Evolutionary conservation across 768 basidiomycete genomes (phyloP), one percentile per base, ranked within the genome.

Genomic region (Pilatotrama ljubarskyi): DNA sequence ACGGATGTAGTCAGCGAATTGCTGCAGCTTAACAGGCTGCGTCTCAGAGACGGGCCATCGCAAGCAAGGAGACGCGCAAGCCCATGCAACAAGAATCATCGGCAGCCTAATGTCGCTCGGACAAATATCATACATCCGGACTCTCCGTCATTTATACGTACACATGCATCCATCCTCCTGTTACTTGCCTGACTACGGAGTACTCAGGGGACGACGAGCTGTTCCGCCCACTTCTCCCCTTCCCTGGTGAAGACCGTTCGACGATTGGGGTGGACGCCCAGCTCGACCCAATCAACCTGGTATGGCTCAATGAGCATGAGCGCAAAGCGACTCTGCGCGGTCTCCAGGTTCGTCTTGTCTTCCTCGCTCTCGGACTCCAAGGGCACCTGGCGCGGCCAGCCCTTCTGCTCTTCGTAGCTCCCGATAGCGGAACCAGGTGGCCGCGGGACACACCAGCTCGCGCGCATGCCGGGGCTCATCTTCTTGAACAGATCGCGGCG

Each of bases 271-370:
- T 74, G 57, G 18, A 78, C 75, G 0, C 74, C 80, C 29, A 93
- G 65, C 68, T 89, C 88, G 15, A 86, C 68, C 73, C 82, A 82
- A 69, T 95, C 93, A 35, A 93, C 83, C 54, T 82, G 80, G 1
- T 74, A 66, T 1, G 91, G 88, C 66, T 93, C 91, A 29, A 94
- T 75, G 11, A 91, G 70, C 41, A 93, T 65, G 67, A 94, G 70
- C 17, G 88, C 84, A 64, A 92, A 93, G 67, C 90, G 89, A 9
- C 71, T 64, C 60, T 88, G 70, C 32, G 91, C 88, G 36, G 51
- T 69, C 52, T 82, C 77, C 76, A 82, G 76, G 52, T 80, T 74
- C 70, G 68, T 71, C 73, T 74, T 77, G 46, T 76, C 77, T 50
- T 75, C 76, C 40, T 81, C 78, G 0, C 69, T 77, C 62, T 68